A percentile compares a stretch with the other conserved stretches of the same genome.
Evolutionary conservation across 2,329 filamentous ascomycete species (phyloP).

Genomic region (Aspergillus brasiliensis): DNA sequence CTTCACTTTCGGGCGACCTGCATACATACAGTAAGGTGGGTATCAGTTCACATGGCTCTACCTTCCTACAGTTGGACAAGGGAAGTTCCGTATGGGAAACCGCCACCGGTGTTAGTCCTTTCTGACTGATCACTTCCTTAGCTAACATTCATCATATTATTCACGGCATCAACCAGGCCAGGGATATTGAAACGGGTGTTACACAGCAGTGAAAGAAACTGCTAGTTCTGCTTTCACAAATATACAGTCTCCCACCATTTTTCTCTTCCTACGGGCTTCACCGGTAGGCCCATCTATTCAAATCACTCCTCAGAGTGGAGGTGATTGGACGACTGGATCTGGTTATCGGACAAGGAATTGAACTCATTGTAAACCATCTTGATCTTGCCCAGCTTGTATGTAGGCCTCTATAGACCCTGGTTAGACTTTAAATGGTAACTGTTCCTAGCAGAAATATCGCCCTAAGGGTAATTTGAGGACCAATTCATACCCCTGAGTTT

Average conservation of each 20-base stretch:
- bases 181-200: not conserved
- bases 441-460: too few relatives aligned
- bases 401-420: too few relatives aligned
- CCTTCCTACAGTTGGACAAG: not conserved
- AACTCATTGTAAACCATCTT: too few relatives aligned
- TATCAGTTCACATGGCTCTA: not conserved
- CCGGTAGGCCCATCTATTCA: too few relatives aligned
- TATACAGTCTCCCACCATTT: not conserved
- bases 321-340: not conserved
- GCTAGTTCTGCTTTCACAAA: not conserved
- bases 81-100: not conserved
- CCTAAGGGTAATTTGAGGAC: too few relatives aligned
- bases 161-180: not conserved
- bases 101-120: not conserved
- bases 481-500: too few relatives aligned
- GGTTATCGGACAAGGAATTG: too few relatives aligned
- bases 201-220: not conserved
- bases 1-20: too few relatives aligned
- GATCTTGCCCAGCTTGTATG: too few relatives aligned
- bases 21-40: not conserved
- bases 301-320: not conserved
- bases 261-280: not conserved
- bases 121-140: not conserved
- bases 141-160: not conserved
- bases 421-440: too few relatives aligned